Evolutionary conservation across 768 basidiomycete species (phyloP), one percentile per base, ranked within the genome.

Genomic region (Coprinopsis marcescibilis): DNA sequence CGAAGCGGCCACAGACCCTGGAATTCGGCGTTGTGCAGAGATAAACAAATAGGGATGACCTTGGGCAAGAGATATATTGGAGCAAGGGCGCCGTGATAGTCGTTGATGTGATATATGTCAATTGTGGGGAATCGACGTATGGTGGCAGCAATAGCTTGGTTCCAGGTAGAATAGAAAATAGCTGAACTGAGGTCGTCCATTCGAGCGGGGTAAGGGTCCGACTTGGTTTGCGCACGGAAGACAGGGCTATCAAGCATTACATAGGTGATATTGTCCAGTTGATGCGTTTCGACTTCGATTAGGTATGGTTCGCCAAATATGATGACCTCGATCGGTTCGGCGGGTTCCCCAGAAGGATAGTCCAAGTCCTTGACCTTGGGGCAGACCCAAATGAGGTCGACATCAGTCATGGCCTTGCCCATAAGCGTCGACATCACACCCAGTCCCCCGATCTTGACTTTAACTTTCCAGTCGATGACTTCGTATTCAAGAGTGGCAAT

Each of bases 81-180:
- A 46, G 84, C 93, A 34, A 96, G 80, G 19, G 91, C 89, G 51
- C 91, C 93, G 57, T 96, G 93, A 61, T 95, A 96, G 59, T 96
- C 89, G 63, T 95, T 95, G 69, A 95, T 68, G 67, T 95, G 92
- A 65, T 95, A 95, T 52, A 96, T 85, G 60, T 96, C 93, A 56
- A 95, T 83, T 54, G 82, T 81, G 1, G 93, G 89, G 67, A 72
- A 73, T 45, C 91, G 81, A 52, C 89, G 84, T 53, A 96, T 86
- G 25, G 91, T 89, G 36, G 90, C 84, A 14, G 92, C 91, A 53
- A 96, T 92, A 35, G 92, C 90, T 66, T 96, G 93, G 59, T 96
- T 96, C 93, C 93, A 96, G 14, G 93, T 93, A 40, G 93, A 95
- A 64, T 96, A 96, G 75, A 95, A 96, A 60, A 95, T 95, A 33